Evolutionary conservation across 768 basidiomycete species (phyloP).

Genomic region (Xerocomus brunneocitrinus): DNA sequence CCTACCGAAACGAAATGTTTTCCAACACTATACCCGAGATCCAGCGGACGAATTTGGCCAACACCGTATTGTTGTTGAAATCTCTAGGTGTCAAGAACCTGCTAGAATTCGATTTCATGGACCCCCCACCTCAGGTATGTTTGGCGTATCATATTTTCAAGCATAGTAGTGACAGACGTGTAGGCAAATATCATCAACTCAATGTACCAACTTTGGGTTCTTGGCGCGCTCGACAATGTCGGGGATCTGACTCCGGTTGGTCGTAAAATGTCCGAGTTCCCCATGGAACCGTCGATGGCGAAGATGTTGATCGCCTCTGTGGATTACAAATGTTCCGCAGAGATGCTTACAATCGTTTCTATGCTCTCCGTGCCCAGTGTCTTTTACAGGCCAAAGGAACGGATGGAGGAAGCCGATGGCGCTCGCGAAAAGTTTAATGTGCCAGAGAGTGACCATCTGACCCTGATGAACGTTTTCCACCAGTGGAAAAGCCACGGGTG

Average conservation of each 20-base stretch:
- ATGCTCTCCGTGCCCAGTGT: slow-evolving; percentile 99
- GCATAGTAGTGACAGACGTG: not conserved
- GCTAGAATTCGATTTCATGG: slow-evolving; percentile 99
- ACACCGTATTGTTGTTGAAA: slow-evolving; percentile 92
- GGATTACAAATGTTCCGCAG: slow-evolving; percentile 86
- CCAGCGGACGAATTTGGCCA: slow-evolving; percentile 95
- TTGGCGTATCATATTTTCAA: not conserved
- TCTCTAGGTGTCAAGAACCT: slow-evolving; percentile 96
- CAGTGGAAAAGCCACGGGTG: slow-evolving; percentile 98
- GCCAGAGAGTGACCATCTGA: slow-evolving; percentile 96
- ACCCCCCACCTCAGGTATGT: slow-evolving; percentile 94
- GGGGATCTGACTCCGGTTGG: slow-evolving; percentile 91
- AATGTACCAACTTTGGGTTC: slow-evolving; percentile 99
- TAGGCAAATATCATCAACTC: slow-evolving; percentile 97
- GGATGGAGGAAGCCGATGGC: slow-evolving; percentile 96
- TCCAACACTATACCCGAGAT: slow-evolving; percentile 97
- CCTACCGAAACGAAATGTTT: slow-evolving; percentile 94
- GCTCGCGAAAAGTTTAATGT: slow-evolving; percentile 98
- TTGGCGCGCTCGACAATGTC: slow-evolving; percentile 94
- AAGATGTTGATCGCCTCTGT: slow-evolving; percentile 94
- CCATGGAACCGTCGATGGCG: slow-evolving; percentile 98
- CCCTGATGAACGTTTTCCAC: slow-evolving; percentile 91
- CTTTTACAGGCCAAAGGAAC: slow-evolving; percentile 95
- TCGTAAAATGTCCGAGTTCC: slow-evolving; percentile 98
- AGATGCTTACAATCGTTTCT: slow-evolving; percentile 98